These are phyloP conservation scores for Spinellus fusiger DNA, from an alignment of 192 early-diverging fungal species.

Conservation along the genomic window DNA sequence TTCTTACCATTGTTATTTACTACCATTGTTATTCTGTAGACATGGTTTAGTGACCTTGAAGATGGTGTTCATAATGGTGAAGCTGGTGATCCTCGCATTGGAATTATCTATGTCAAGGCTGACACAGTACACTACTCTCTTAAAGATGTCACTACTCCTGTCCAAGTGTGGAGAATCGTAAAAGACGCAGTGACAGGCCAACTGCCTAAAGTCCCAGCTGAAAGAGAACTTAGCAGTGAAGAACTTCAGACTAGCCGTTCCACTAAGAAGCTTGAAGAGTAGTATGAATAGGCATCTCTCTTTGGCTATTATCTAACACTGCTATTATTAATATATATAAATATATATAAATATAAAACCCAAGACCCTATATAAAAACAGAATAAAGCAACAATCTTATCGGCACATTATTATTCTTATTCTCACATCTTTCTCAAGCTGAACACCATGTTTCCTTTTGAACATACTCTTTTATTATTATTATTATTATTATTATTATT, in stretches of 20 bases:
- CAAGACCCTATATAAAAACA: too few species aligned
- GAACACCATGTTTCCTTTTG: too few species aligned
- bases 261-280: background rate
- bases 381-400: too few species aligned
- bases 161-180: conserved; percentile 21
- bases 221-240: conserved; percentile 4
- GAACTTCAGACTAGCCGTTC: conserved; percentile 8
- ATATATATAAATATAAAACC: too few species aligned
- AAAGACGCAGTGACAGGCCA: conserved; percentile 20
- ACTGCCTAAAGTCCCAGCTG: conserved; percentile 16
- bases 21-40: background rate
- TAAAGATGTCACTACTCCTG: conserved; percentile 4
- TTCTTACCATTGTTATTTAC: background rate
- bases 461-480: too few species aligned
- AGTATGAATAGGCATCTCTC: too few species aligned
- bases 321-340: too few species aligned
- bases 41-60: conserved; percentile 42
- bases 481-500: too few species aligned
- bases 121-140: conserved; percentile 28
- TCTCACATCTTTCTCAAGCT: too few species aligned
- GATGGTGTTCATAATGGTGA: conserved; percentile 42
- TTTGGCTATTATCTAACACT: too few species aligned
- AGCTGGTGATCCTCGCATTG: conserved; percentile 39
- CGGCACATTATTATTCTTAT: too few species aligned
- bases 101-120: conserved; percentile 36